Percentiles rank a stretch among this genome's conserved stretches.
phyloP scores from a whole-genome alignment of 805 yeast species.

The Ogataea degrootiae region DNA sequence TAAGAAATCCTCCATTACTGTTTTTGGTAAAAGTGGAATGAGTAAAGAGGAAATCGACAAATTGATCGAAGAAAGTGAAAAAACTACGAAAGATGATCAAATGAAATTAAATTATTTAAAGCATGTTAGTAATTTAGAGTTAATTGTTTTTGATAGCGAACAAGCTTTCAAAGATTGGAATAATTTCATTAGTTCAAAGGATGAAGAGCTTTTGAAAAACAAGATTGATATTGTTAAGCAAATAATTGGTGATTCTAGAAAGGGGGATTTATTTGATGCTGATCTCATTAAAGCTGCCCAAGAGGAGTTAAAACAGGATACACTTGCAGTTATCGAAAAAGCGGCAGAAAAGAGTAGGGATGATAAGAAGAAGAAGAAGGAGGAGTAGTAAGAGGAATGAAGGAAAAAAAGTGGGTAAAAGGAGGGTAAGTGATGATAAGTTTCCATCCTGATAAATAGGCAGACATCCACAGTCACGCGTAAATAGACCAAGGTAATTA shows the following conservation, averaged over 20 bases:
- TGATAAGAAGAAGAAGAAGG: neutral
- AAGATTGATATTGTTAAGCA: slow-evolving; percentile 23
- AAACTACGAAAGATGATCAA: slow-evolving; percentile 75
- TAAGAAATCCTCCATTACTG: slow-evolving; percentile 93
- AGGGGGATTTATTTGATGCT: slow-evolving; percentile 25
- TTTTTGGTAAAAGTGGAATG: slow-evolving; percentile 93
- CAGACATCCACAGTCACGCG: too few relatives aligned
- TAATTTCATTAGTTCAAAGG: slow-evolving; percentile 14
- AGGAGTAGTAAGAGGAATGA: neutral
- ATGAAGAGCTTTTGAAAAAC: slow-evolving; percentile 9
- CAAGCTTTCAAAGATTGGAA: slow-evolving; percentile 28
- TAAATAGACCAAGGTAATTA: too few relatives aligned
- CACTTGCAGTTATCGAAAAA: slow-evolving; percentile 21
- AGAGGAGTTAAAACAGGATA: slow-evolving; percentile 29
- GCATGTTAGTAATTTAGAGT: slow-evolving; percentile 59
- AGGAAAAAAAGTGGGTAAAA: neutral
- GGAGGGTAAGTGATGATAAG: too few relatives aligned
- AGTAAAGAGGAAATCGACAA: slow-evolving; percentile 85
- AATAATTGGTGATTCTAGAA: slow-evolving; percentile 28
- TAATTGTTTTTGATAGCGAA: slow-evolving; percentile 32
- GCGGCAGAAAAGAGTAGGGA: slow-evolving; percentile 24
- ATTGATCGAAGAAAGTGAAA: slow-evolving; percentile 89
- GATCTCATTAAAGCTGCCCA: slow-evolving; percentile 31
- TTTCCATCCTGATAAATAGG: too few relatives aligned
- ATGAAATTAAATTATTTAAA: slow-evolving; percentile 48